A percentile compares a stretch with the other conserved stretches of the same genome.
Evolutionary conservation across 495 filamentous ascomycete genomes (phyloP).

Genomic region (Lineolata rhizophorae): DNA sequence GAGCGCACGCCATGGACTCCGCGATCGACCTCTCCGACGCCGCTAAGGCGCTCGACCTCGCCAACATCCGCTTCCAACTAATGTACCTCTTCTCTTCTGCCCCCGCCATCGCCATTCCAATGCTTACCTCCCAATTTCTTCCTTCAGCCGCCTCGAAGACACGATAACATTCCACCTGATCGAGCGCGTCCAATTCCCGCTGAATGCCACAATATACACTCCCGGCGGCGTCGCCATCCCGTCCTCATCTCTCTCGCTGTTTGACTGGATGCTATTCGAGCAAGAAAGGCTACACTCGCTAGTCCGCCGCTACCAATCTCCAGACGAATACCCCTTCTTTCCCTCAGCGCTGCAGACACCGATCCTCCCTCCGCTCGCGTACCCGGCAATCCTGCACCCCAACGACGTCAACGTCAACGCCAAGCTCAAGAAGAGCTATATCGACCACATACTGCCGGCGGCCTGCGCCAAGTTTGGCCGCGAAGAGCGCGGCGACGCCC

Average conservation of each 20-base stretch:
- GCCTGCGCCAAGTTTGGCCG: slow-evolving; percentile 52
- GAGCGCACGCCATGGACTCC: too few species aligned
- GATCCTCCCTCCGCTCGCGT: slow-evolving; percentile 68
- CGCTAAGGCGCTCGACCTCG: slow-evolving; percentile 66
- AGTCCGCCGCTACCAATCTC: slow-evolving; percentile 84
- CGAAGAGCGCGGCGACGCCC: slow-evolving; percentile 59
- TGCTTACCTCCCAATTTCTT: too few species aligned
- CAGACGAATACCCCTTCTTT: slow-evolving; percentile 98
- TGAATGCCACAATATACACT: slow-evolving; percentile 72
- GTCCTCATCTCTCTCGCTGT: slow-evolving; percentile 47
- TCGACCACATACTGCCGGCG: slow-evolving; percentile 56
- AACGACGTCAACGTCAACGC: slow-evolving; percentile 87
- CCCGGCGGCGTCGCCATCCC: slow-evolving; percentile 66
- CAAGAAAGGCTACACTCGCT: slow-evolving; percentile 84
- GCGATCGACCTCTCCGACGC: slow-evolving; percentile 72
- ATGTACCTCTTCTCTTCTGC: slow-evolving; percentile 39
- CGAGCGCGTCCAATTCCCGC: slow-evolving; percentile 90
- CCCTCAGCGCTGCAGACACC: slow-evolving; percentile 57
- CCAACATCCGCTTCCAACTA: slow-evolving; percentile 85
- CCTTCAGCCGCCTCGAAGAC: slow-evolving; percentile 83
- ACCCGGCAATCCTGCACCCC: slow-evolving; percentile 75
- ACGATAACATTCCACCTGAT: slow-evolving; percentile 98
- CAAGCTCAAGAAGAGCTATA: slow-evolving; percentile 69
- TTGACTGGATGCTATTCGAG: slow-evolving; percentile 81
- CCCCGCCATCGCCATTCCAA: not conserved